phyloP scores from a whole-genome alignment of 148 eudicot species.

The Gaultheria prostrata region DNA sequence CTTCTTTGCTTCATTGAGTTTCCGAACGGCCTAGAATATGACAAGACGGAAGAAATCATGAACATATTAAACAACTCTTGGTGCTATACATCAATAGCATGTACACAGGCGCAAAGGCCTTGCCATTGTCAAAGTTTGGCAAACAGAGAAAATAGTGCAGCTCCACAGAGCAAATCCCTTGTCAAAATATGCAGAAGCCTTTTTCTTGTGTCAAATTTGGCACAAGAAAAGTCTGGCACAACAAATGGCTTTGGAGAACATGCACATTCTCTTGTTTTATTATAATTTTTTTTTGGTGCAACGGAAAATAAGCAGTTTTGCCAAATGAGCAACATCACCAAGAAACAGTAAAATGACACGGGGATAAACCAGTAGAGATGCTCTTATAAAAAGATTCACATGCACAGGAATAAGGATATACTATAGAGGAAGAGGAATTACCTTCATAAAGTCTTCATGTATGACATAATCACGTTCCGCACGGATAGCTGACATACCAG shows the following conservation, averaged over 20 bases:
- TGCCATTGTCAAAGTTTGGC: not conserved
- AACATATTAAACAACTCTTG: not conserved
- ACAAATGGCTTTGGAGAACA: not conserved
- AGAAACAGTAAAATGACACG: not conserved
- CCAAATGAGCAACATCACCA: not conserved
- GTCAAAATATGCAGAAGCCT: not conserved
- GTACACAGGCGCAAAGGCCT: too few species aligned
- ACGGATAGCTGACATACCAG: constrained; percentile 94
- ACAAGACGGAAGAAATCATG: not conserved
- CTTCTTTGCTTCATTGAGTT: constrained; percentile 89
- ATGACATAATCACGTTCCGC: constrained; percentile 97
- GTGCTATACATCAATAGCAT: not conserved
- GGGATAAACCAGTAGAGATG: not conserved
- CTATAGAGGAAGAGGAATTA: not conserved
- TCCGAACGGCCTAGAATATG: constrained; percentile 72
- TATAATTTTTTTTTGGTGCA: too few species aligned
- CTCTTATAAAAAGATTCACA: not conserved
- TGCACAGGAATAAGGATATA: not conserved
- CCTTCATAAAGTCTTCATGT: constrained; percentile 94
- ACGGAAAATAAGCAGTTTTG: not conserved
- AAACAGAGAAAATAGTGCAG: not conserved
- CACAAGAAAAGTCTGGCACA: not conserved
- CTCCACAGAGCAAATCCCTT: not conserved
- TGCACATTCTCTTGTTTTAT: too few species aligned
- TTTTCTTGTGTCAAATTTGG: not conserved